Evolutionary conservation across 169 alveolate species (phyloP).

Genomic region (Eimeria maxima): DNA sequence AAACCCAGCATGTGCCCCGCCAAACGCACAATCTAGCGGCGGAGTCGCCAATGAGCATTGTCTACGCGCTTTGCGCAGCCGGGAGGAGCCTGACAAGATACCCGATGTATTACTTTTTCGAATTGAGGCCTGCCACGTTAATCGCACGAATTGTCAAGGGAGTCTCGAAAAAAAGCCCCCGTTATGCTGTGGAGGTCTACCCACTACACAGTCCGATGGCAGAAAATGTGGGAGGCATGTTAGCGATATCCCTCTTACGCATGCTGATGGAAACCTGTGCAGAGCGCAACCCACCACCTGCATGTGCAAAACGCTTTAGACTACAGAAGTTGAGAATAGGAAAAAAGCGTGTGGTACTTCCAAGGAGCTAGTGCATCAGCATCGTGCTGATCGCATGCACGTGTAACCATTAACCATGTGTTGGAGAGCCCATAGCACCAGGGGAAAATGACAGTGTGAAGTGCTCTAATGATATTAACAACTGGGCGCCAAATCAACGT

Average conservation of each 20-base stretch:
- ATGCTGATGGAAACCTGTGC: background rate
- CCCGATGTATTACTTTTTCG: background rate
- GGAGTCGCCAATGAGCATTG: background rate
- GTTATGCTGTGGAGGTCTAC: background rate
- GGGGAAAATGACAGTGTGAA: background rate
- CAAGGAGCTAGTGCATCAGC: background rate
- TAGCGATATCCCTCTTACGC: background rate
- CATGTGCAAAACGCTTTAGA: background rate
- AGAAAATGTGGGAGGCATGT: background rate
- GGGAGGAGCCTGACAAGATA: background rate
- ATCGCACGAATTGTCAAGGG: background rate
- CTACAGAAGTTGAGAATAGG: background rate
- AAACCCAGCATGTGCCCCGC: background rate
- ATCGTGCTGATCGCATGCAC: background rate
- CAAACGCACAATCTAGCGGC: constrained; percentile 8
- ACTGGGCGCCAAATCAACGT: background rate
- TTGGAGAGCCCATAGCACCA: background rate
- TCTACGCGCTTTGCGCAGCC: background rate
- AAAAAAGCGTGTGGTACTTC: background rate
- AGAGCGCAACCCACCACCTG: background rate
- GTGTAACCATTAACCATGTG: background rate
- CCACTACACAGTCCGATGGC: background rate
- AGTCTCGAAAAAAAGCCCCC: background rate
- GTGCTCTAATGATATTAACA: background rate
- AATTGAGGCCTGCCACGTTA: background rate